Evolutionary conservation across 1,284 basidiomycete species (phyloP).

Genomic region (Papiliotrema flavescens): DNA sequence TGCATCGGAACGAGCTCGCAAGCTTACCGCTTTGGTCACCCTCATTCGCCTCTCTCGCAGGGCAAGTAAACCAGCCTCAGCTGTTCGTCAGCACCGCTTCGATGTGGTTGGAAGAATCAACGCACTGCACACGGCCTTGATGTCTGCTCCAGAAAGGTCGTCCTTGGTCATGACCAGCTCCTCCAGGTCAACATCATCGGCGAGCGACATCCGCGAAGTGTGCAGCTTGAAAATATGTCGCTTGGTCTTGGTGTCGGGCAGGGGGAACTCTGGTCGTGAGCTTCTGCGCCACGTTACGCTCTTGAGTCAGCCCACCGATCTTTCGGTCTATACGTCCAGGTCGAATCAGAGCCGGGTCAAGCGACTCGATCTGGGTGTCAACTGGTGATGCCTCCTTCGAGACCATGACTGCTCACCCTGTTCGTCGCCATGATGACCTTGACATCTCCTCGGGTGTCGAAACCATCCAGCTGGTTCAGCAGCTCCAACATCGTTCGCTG

Average conservation of each 20-base stretch:
- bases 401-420: conserved; percentile 27
- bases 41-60: conserved; percentile 93
- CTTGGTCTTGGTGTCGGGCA: conserved; percentile 94
- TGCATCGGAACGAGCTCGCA: neutral
- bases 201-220: conserved; percentile 91
- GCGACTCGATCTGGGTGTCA: conserved; percentile 86
- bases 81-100: conserved; percentile 19
- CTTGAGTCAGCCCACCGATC: conserved; percentile 56
- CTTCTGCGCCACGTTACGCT: neutral
- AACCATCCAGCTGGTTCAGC: conserved; percentile 96
- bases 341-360: conserved; percentile 95
- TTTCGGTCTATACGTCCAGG: conserved; percentile 98
- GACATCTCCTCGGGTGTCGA: conserved; percentile 97
- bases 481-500: conserved; percentile 99
- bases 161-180: conserved; percentile 96
- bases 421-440: conserved; percentile 67
- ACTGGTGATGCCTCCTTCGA: neutral
- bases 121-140: conserved; percentile 86
- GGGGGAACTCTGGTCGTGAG: conserved; percentile 65
- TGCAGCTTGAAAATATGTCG: conserved; percentile 98
- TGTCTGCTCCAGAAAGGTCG: conserved; percentile 93
- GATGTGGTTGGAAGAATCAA: conserved; percentile 5
- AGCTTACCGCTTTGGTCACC: conserved; percentile 70
- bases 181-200: conserved; percentile 89
- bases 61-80: conserved; percentile 93